Evolutionary conservation across 495 filamentous ascomycete genomes (phyloP), one percentile per base, ranked within the genome.

Genomic region (Penicillium psychrofluorescens): DNA sequence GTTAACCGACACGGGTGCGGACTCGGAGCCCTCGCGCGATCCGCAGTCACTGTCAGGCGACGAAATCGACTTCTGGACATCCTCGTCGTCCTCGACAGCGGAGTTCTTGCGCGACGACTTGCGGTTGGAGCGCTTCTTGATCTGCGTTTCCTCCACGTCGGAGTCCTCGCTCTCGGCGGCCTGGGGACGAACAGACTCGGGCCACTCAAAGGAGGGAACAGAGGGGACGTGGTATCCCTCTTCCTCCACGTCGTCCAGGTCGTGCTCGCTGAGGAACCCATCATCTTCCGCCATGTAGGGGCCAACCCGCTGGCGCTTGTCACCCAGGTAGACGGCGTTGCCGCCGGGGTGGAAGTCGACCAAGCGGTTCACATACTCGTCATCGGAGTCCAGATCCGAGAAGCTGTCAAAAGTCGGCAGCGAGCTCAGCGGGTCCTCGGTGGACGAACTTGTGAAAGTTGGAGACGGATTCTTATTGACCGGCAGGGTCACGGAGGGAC

Each of bases 351-450:
- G 72, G 51, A 89, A 83, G 45, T 83, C 81, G 46, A 90, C 83
- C 8, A 95, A 74, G 37, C 80, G 79, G 63, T 79, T 84, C 44
- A 94, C 22, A 22, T 22, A 84, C 52, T 95, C 89, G 72, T 92
- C 89, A 31, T 95, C 91, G 0, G 86, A 91, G 63, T 95, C 92
- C 40, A 95, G 77, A 53, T 95, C 91, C 14, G 88, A 91, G 45
- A 94, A 77, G 47, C 88, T 85, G 55, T 94, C 86, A 47, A 96
- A 91, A 31, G 70, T 71, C 2, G 84, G 83, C 27, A 91, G 74
- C n/a, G 76, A 78, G 69, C 75, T 74, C 50, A 78, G 67, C 29
- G 74, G 62, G 15, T 76, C 63, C 43, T 69, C 68, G 15, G 67
- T 64, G 22, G 68, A 22, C 4, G 22, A 72, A 52, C 65, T 78